A percentile compares a stretch with the other conserved stretches of the same genome.
phyloP scores from a whole-genome alignment of 345 rosid species.

The Lumnitzera littorea region DNA sequence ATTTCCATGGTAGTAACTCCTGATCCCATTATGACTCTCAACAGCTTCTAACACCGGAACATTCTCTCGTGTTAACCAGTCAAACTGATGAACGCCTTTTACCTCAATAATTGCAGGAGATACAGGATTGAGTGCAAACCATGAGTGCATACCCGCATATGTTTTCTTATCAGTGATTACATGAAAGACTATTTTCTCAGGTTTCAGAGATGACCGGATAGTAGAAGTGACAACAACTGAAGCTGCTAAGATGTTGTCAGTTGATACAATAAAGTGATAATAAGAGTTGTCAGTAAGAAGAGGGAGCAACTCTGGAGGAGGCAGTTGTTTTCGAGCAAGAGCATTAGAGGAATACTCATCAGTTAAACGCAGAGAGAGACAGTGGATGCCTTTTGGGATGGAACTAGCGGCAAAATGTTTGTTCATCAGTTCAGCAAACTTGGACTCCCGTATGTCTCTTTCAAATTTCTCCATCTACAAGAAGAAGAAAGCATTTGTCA shows the following conservation, averaged over 20 bases:
- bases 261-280: constrained; percentile 80
- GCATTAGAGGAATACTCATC: constrained; percentile 99
- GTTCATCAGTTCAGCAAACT: constrained; percentile 91
- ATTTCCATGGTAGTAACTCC: constrained; percentile 95
- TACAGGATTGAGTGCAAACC: constrained; percentile 91
- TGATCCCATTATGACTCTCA: constrained; percentile 73
- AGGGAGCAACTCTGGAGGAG: constrained; percentile 98
- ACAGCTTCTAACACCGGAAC: constrained; percentile 99
- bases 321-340: constrained; percentile 93
- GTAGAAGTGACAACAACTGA: constrained; percentile 95
- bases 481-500: constrained; percentile 9
- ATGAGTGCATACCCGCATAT: constrained; percentile 97
- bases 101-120: constrained; percentile 91
- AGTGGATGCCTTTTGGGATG: constrained; percentile 93
- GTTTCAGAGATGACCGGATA: constrained; percentile 71
- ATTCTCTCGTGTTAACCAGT: constrained; percentile 97
- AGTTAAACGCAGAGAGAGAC: constrained; percentile 90
- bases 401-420: constrained; percentile 99
- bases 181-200: constrained; percentile 93
- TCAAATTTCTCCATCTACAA: constrained; percentile 89
- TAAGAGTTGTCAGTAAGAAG: constrained; percentile 80
- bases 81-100: constrained; percentile 97
- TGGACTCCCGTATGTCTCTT: constrained; percentile 83
- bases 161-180: constrained; percentile 99
- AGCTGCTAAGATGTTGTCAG: constrained; percentile 97